Evolutionary conservation across 2,329 filamentous ascomycete species (phyloP).

Genomic region (Trichoderma gracile): DNA sequence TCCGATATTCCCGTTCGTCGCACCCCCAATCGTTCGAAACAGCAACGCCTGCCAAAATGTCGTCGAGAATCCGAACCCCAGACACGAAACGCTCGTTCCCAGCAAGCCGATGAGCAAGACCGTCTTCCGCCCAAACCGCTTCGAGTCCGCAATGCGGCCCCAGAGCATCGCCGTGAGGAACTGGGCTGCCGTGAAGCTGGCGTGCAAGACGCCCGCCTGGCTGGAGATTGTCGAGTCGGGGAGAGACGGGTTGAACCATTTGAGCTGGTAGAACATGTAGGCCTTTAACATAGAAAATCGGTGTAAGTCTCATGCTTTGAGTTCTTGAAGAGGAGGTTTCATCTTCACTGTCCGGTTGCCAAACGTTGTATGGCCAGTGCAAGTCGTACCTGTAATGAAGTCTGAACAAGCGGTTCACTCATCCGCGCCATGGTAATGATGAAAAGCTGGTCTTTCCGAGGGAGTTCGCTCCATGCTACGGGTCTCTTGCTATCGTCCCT

Average conservation of each 20-base stretch:
- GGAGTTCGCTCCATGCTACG: slow-evolving; percentile 65
- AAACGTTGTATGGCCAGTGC: neutral
- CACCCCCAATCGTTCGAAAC: slow-evolving; percentile 67
- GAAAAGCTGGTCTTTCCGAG: slow-evolving; percentile 73
- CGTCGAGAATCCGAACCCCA: slow-evolving; percentile 65
- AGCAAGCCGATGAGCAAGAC: slow-evolving; percentile 75
- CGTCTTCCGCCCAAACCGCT: slow-evolving; percentile 69
- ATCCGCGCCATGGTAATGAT: slow-evolving; percentile 77
- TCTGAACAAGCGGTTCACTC: slow-evolving; percentile 80
- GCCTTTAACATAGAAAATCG: slow-evolving; percentile 46
- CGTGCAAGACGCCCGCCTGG: slow-evolving; percentile 76
- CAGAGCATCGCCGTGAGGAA: slow-evolving; percentile 81
- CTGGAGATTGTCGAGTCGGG: slow-evolving; percentile 67
- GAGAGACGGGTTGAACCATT: slow-evolving; percentile 64
- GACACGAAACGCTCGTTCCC: slow-evolving; percentile 54
- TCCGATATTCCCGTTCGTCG: slow-evolving; percentile 72
- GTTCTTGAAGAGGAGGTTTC: neutral
- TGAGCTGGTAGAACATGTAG: slow-evolving; percentile 89
- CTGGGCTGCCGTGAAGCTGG: slow-evolving; percentile 78
- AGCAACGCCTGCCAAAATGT: slow-evolving; percentile 70
- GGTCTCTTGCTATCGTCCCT: slow-evolving; percentile 27
- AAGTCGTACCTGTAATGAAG: slow-evolving; percentile 57
- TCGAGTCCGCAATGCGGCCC: slow-evolving; percentile 69
- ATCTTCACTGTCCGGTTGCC: neutral
- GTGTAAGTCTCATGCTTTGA: slow-evolving; percentile 3